Conservation (phyloP, 441 rosid species). For the Omphalea diandra region DNA sequence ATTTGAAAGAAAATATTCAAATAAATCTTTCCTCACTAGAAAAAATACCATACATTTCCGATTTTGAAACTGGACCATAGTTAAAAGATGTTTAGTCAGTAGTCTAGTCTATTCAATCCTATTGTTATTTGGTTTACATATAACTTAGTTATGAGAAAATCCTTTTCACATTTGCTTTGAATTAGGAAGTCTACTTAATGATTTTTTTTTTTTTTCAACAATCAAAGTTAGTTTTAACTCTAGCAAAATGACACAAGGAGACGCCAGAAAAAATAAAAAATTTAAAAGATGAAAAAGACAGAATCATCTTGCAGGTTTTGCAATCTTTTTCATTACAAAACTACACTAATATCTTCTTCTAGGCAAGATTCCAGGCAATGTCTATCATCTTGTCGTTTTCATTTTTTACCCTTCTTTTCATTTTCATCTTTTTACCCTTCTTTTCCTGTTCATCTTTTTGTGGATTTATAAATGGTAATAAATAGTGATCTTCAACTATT, state of each 20-base stretch:
- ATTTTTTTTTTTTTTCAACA: too few species aligned
- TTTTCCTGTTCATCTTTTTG: too few species aligned
- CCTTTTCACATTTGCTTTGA: neutral
- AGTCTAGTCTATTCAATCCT: neutral
- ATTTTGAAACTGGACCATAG: neutral
- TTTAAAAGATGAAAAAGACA: neutral
- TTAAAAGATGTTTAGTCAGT: neutral
- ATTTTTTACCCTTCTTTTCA: neutral
- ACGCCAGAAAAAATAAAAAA: neutral
- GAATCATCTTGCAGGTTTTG: neutral
- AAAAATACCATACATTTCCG: neutral
- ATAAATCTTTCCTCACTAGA: neutral
- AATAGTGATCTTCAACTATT: neutral
- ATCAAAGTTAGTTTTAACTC: neutral
- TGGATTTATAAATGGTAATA: neutral
- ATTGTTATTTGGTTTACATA: neutral
- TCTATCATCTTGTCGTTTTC: neutral
- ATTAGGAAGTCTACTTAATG: neutral
- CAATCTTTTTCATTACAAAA: neutral
- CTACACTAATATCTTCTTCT: neutral
- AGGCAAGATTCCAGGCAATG: neutral
- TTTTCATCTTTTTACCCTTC: neutral
- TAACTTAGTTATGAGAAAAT: neutral
- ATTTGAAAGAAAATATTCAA: neutral
- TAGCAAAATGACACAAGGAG: neutral